These are phyloP conservation scores for Claviceps sp. DNA, from an alignment of 2,329 filamentous ascomycete species.

Conservation along the genomic window DNA sequence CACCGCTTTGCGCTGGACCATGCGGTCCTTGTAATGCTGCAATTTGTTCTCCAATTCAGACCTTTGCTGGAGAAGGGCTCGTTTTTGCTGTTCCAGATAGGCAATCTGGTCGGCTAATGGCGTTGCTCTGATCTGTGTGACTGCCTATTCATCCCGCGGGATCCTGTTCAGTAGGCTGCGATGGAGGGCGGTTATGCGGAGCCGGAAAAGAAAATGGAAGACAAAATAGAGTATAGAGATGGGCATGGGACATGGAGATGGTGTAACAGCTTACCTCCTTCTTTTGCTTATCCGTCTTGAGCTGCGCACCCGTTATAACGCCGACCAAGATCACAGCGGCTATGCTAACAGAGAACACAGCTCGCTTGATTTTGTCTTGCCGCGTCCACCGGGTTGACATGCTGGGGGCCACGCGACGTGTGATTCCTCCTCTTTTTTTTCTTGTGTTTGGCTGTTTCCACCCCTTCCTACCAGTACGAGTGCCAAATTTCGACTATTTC, in stretches of 20 bases:
- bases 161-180: background rate
- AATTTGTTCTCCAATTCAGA: slow-evolving; percentile 29
- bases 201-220: background rate
- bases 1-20: slow-evolving; percentile 21
- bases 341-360: slow-evolving; percentile 29
- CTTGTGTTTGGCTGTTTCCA: background rate
- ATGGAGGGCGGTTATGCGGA: too few species aligned
- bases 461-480: background rate
- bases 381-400: slow-evolving; percentile 13
- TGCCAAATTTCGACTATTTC: background rate
- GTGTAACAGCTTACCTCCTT: slow-evolving; percentile 21
- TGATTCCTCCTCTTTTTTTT: background rate
- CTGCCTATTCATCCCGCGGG: slow-evolving; percentile 13
- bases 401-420: too few species aligned
- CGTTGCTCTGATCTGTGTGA: slow-evolving; percentile 24
- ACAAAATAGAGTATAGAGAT: background rate
- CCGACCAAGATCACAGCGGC: slow-evolving; percentile 33
- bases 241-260: background rate
- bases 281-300: slow-evolving; percentile 35
- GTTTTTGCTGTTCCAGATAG: slow-evolving; percentile 29
- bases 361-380: slow-evolving; percentile 21
- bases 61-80: slow-evolving; percentile 24
- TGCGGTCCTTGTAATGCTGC: slow-evolving; percentile 24
- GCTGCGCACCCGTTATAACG: slow-evolving; percentile 33
- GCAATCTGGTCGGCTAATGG: slow-evolving; percentile 31